A percentile compares a stretch with the other conserved stretches of the same genome.
phyloP scores from a whole-genome alignment of 2,329 filamentous ascomycete species.

The Phyllosticta paracitricarpa region DNA sequence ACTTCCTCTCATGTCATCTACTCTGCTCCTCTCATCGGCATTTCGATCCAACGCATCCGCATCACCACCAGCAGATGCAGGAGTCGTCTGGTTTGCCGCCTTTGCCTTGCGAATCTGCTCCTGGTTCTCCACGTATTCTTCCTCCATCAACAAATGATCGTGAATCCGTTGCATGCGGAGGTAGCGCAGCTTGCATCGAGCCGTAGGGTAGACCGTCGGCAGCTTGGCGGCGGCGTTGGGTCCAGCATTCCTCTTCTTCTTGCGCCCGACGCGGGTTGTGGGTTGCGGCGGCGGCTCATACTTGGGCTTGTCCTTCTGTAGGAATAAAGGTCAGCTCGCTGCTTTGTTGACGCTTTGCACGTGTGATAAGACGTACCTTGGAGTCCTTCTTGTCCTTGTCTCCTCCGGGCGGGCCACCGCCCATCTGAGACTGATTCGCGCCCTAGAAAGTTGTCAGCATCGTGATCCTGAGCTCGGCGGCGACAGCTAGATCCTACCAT shows the following conservation, averaged over 20 bases:
- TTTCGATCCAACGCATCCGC: conserved; percentile 74
- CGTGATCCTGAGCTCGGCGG: conserved; percentile 17
- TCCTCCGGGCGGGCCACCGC: conserved; percentile 57
- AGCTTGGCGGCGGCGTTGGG: conserved; percentile 93
- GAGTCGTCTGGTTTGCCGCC: conserved; percentile 55
- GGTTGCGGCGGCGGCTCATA: conserved; percentile 97
- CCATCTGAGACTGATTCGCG: conserved; percentile 81
- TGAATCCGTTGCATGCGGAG: conserved; percentile 98
- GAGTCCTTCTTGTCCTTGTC: conserved; percentile 82
- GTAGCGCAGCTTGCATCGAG: conserved; percentile 93
- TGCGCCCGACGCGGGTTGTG: conserved; percentile 91
- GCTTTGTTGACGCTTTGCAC: conserved; percentile 3
- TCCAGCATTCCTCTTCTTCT: conserved; percentile 94
- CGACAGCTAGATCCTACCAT: conserved; percentile 8
- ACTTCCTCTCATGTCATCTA: conserved; percentile 97
- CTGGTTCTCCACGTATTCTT: conserved; percentile 99
- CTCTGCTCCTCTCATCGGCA: conserved; percentile 86
- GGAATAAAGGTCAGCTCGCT: neutral
- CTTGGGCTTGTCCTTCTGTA: conserved; percentile 98
- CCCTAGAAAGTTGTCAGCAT: conserved; percentile 45
- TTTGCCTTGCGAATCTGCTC: conserved; percentile 91
- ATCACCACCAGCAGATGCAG: conserved; percentile 50
- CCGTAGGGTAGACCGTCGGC: conserved; percentile 86
- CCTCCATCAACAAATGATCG: conserved; percentile 90
- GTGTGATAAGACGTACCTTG: conserved; percentile 29